These are phyloP conservation scores for Lactarius evosmus DNA, from an alignment of 768 basidiomycete genomes.

Conservation along the genomic window DNA sequence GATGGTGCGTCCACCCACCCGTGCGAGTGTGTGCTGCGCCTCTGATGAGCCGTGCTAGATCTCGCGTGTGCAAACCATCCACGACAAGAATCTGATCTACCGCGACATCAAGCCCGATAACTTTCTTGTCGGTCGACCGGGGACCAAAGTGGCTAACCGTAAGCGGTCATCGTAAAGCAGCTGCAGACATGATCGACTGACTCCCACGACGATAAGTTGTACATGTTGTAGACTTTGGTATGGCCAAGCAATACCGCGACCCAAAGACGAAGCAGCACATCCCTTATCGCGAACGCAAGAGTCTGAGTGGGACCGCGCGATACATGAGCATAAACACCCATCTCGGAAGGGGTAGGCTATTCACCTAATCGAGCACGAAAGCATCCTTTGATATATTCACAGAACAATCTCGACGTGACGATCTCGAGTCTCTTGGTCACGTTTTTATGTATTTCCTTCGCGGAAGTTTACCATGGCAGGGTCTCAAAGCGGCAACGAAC, in stretches of 20 bases:
- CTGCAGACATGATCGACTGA: slow-evolving; percentile 2
- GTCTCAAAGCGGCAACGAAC: slow-evolving; percentile 98
- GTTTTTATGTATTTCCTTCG: slow-evolving; percentile 99
- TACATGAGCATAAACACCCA: slow-evolving; percentile 99
- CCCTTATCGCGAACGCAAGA: slow-evolving; percentile 97
- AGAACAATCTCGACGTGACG: slow-evolving; percentile 94
- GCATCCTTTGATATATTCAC: slow-evolving; percentile 15
- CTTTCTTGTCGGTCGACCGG: slow-evolving; percentile 93
- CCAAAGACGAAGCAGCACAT: slow-evolving; percentile 99
- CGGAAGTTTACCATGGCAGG: slow-evolving; percentile 98
- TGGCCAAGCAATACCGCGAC: slow-evolving; percentile 99
- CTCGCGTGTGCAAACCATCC: slow-evolving; percentile 93
- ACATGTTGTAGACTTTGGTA: slow-evolving; percentile 97
- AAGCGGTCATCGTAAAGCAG: slow-evolving; percentile 30
- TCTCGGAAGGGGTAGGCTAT: slow-evolving; percentile 77
- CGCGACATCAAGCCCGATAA: slow-evolving; percentile 99
- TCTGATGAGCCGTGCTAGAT: slow-evolving; percentile 49
- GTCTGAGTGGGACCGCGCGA: slow-evolving; percentile 92
- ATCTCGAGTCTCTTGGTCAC: slow-evolving; percentile 97
- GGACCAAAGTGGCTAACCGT: slow-evolving; percentile 87
- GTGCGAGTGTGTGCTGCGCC: slow-evolving; percentile 2
- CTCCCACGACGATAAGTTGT: slow-evolving; percentile 48
- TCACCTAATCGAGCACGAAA: slow-evolving; percentile 16
- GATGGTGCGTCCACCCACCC: slow-evolving; percentile 56
- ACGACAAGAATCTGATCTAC: slow-evolving; percentile 99